A percentile compares a stretch with the other conserved stretches of the same genome.
Evolutionary conservation across 2,329 filamentous ascomycete genomes (phyloP).

Genomic region (Pyrenophora seminiperda): DNA sequence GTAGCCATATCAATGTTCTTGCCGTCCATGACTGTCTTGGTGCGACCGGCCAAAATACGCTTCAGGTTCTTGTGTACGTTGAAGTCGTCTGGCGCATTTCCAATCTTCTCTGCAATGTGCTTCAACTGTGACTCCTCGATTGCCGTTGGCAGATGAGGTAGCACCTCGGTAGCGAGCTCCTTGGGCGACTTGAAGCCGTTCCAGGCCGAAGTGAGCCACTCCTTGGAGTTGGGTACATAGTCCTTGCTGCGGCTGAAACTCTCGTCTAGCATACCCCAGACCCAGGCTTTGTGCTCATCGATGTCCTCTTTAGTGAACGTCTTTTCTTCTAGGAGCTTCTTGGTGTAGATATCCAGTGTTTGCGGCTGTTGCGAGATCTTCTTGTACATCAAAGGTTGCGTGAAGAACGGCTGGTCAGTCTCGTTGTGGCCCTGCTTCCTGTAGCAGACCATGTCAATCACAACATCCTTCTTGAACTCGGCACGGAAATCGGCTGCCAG

Average conservation of each 20-base stretch:
- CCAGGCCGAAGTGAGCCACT: slow-evolving; percentile 99
- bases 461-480: slow-evolving; percentile 97
- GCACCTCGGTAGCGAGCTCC: slow-evolving; percentile 90
- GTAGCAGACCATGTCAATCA: slow-evolving; percentile 98
- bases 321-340: slow-evolving; percentile 87
- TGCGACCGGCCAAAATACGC: slow-evolving; percentile 86
- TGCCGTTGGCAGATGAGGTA: slow-evolving; percentile 87
- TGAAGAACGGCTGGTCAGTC: slow-evolving; percentile 98
- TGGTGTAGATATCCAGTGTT: slow-evolving; percentile 87
- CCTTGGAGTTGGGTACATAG: slow-evolving; percentile 93
- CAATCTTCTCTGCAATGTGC: slow-evolving; percentile 82
- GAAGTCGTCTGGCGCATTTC: slow-evolving; percentile 81
- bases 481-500: slow-evolving; percentile 97
- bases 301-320: slow-evolving; percentile 98
- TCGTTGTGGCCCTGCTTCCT: slow-evolving; percentile 99
- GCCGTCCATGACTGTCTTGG: slow-evolving; percentile 90
- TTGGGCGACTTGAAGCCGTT: slow-evolving; percentile 99
- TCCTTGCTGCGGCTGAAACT: slow-evolving; percentile 98
- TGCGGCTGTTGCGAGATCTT: slow-evolving; percentile 83
- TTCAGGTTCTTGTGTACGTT: slow-evolving; percentile 92
- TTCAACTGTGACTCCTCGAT: slow-evolving; percentile 74
- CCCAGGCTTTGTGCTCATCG: slow-evolving; percentile 99
- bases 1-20: slow-evolving; percentile 98
- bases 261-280: slow-evolving; percentile 98
- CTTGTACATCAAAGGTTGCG: slow-evolving; percentile 99